Evolutionary conservation across 495 filamentous ascomycete genomes (phyloP), one percentile per base, ranked within the genome.

Genomic region (Podospora pseudocomata): DNA sequence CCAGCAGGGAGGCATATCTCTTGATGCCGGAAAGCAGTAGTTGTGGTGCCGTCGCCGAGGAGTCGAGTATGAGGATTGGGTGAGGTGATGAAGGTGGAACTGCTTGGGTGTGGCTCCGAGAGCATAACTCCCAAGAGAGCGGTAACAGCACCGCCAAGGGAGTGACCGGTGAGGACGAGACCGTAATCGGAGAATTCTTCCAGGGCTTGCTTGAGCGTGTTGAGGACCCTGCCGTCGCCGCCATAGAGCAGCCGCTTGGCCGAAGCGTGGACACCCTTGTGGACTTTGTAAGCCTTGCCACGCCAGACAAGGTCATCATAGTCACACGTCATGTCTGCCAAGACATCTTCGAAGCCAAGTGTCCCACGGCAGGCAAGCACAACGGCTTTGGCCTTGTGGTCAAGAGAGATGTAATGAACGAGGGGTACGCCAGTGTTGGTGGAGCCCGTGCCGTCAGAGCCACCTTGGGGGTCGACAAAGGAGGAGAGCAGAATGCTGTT

Each of bases 231-330:
- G 5, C 89, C 88, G 44, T 87, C 87, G 18, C 80, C 80, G 19
- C 88, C 88, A 72, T 88, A 86, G 0, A 94, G 80, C 1, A 94
- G 81, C 5, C 90, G 85, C 27, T 86, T 81, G 3, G 91, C 91
- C 3, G 90, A 92, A 15, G 91, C 90, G 70, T 91, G 88, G 71
- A 94, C 91, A n/a, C 91, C 91, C 74, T 92, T 93, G 78, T 94
- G 91, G 0, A 92, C 90, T 64, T 89, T 88, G 79, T 92, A 93
- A 3, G 74, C 74, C 62, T 82, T 86, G 16, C 89, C 90, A 62
- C 88, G 85, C 84, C 90, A 90, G 34, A 81, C 69, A 0, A 94
- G 82, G 61, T 89, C 86, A 69, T 92, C 90, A 67, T 91, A 94
- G 65, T 93, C 91, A 74, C 91, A 94, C 44, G 89, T 90, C 85